A percentile compares a stretch with the other conserved stretches of the same genome.
Conservation (phyloP, 441 rosid species). For the Hura crepitans region DNA sequence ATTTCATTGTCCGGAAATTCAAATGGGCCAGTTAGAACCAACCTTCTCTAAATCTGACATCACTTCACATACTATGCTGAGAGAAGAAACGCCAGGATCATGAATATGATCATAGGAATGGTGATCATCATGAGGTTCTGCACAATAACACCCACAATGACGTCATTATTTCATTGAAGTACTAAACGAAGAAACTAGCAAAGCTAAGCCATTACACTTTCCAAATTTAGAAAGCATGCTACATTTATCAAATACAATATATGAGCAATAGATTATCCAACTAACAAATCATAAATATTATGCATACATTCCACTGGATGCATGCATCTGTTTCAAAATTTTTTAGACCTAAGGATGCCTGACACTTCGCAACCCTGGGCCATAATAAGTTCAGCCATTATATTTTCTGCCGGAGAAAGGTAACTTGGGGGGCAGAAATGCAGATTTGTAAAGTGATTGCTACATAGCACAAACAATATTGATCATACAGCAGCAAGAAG, state of each 20-base stretch:
- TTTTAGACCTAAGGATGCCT: neutral
- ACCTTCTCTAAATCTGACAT: constrained; percentile 96
- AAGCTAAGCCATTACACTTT: neutral
- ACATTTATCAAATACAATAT: neutral
- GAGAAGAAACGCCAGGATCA: constrained; percentile 91
- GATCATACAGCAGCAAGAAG: neutral
- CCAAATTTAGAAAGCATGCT: neutral
- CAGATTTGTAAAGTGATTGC: too few species aligned
- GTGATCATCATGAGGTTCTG: constrained; percentile 63
- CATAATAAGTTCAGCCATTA: neutral
- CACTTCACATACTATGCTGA: constrained; percentile 92
- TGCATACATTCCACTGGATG: neutral
- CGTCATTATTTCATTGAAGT: neutral
- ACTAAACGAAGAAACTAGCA: neutral
- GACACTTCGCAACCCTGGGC: too few species aligned
- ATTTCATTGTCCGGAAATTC: too few species aligned
- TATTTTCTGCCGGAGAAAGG: neutral
- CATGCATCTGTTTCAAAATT: neutral
- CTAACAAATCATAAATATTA: neutral
- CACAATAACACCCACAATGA: constrained; percentile 17
- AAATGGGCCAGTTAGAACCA: too few species aligned
- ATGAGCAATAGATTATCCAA: neutral
- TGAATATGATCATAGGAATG: constrained; percentile 87
- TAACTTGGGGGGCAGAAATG: too few species aligned
- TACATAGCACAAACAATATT: too few species aligned